Percentiles rank a stretch among this genome's conserved stretches.
phyloP scores from a whole-genome alignment of 2,329 filamentous ascomycete genomes.

The Pyrenochaeta sp. region DNA sequence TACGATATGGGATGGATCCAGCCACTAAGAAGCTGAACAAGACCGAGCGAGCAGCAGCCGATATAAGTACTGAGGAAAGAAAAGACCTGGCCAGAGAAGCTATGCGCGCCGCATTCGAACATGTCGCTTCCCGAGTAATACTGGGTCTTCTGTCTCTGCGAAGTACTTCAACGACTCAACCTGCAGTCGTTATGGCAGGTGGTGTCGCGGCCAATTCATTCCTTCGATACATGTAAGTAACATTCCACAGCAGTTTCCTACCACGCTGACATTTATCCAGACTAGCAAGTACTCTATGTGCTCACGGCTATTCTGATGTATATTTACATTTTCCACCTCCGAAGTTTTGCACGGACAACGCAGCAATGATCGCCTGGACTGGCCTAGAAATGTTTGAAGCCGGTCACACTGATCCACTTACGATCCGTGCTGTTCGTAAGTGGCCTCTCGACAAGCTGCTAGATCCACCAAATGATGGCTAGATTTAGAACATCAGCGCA shows the following conservation, averaged over 20 bases:
- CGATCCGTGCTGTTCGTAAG: conserved; percentile 46
- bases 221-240: conserved; percentile 69
- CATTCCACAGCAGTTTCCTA: conserved; percentile 5
- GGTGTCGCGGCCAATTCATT: conserved; percentile 89
- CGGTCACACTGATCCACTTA: conserved; percentile 60
- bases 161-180: conserved; percentile 3
- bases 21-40: conserved; percentile 39
- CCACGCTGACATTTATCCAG: conserved; percentile 23
- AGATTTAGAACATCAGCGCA: not conserved
- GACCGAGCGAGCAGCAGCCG: conserved; percentile 38
- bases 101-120: conserved; percentile 87
- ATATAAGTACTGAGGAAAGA: conserved; percentile 67
- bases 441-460: conserved; percentile 48
- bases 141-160: conserved; percentile 65
- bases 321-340: conserved; percentile 77
- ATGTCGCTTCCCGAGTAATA: conserved; percentile 78
- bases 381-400: conserved; percentile 90
- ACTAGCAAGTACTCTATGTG: conserved; percentile 66
- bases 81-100: conserved; percentile 73
- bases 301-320: conserved; percentile 70
- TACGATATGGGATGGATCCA: conserved; percentile 51
- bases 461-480: conserved; percentile 34
- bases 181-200: conserved; percentile 81
- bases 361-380: conserved; percentile 96
- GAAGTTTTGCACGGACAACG: conserved; percentile 89